Conservation (phyloP, 1,139 yeast species). For the Hanseniaspora sp. region DNA sequence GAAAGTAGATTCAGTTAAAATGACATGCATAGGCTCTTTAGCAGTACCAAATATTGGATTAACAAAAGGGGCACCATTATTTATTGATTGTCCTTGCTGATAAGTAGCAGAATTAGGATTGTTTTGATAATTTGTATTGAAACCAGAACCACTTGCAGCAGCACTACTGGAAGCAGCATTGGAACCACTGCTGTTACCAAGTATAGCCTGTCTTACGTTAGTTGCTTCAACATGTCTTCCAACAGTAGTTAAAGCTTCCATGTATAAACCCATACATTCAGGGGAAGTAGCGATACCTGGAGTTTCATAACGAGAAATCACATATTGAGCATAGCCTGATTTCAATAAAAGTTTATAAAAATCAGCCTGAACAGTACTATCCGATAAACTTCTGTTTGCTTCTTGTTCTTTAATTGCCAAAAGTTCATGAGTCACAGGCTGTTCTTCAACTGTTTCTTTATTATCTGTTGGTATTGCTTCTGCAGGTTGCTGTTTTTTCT, state of each 20-base stretch:
- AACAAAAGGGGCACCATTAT: conserved; percentile 31
- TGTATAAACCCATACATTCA: conserved; percentile 66
- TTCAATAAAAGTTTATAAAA: conserved; percentile 64
- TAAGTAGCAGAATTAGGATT: background rate
- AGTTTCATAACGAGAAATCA: conserved; percentile 81
- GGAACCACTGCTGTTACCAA: conserved; percentile 10
- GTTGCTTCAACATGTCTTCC: conserved; percentile 76
- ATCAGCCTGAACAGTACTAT: conserved; percentile 64
- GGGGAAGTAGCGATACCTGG: conserved; percentile 74
- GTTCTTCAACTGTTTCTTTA: background rate
- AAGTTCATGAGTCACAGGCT: conserved; percentile 26
- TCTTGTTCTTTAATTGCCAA: conserved; percentile 66
- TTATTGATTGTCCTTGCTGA: background rate
- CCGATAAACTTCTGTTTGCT: conserved; percentile 63
- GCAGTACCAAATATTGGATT: conserved; percentile 33
- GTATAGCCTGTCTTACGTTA: conserved; percentile 26
- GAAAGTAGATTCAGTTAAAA: conserved; percentile 73
- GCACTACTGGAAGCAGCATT: conserved; percentile 28
- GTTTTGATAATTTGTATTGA: background rate
- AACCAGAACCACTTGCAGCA: conserved; percentile 25
- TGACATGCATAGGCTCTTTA: conserved; percentile 74
- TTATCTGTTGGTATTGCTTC: background rate
- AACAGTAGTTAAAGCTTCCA: conserved; percentile 64
- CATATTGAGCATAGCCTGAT: conserved; percentile 83
- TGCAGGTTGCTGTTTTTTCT: background rate